These are phyloP conservation scores for Hortaea werneckii DNA, from an alignment of 2,329 filamentous ascomycete genomes.

Conservation along the genomic window DNA sequence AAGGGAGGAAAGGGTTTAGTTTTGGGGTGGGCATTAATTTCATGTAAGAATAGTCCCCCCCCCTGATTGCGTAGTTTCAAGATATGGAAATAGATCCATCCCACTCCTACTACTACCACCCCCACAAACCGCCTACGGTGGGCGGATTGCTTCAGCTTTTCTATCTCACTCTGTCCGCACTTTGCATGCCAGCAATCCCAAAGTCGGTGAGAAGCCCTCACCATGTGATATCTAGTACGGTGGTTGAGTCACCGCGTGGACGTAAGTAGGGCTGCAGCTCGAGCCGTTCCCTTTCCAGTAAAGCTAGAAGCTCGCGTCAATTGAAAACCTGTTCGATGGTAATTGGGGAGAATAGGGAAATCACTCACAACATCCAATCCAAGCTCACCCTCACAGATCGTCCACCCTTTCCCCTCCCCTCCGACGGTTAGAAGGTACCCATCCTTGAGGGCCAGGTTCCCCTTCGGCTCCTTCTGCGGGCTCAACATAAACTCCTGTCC, in stretches of 20 bases:
- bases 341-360: neutral
- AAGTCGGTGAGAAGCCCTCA: neutral
- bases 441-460: slow-evolving; percentile 25
- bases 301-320: slow-evolving; percentile 20
- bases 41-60: slow-evolving; percentile 45
- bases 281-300: slow-evolving; percentile 28
- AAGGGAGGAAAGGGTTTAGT: slow-evolving; percentile 80
- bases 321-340: too few species aligned
- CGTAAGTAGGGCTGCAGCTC: slow-evolving; percentile 27
- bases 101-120: neutral
- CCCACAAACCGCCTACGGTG: too few species aligned
- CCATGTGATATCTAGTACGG: slow-evolving; percentile 27
- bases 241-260: slow-evolving; percentile 29
- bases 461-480: slow-evolving; percentile 19
- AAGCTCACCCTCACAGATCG: slow-evolving; percentile 26
- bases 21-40: slow-evolving; percentile 97
- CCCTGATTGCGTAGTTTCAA: too few species aligned
- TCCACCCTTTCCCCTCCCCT: slow-evolving; percentile 29
- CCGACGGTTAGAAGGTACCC: slow-evolving; percentile 30
- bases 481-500: slow-evolving; percentile 26
- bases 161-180: too few species aligned
- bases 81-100: too few species aligned
- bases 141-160: neutral
- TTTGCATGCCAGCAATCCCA: too few species aligned
- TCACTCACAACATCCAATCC: slow-evolving; percentile 25